Evolutionary conservation across 371 early-diverging fungal species (phyloP).

Genomic region (Mucor velutinosus): DNA sequence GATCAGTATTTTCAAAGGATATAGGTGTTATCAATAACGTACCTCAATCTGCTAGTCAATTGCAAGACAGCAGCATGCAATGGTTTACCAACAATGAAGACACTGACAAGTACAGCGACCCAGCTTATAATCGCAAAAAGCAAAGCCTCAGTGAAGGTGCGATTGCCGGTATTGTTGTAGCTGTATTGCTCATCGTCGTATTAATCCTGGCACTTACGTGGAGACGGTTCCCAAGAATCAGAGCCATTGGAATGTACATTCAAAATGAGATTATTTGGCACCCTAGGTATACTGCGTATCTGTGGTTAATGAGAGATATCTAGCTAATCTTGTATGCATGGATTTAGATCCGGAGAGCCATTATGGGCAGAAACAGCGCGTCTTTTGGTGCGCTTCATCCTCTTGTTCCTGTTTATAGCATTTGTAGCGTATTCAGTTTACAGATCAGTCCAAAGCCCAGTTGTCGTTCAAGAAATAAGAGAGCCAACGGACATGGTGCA

Average conservation of each 20-base stretch:
- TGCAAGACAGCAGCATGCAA: conserved; percentile 2
- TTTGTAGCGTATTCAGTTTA: conserved; percentile 12
- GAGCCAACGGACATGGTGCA: not conserved
- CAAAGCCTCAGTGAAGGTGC: conserved; percentile 12
- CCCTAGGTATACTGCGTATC: conserved; percentile 13
- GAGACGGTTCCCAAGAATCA: conserved; percentile 10
- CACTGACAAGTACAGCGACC: not conserved
- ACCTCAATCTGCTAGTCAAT: not conserved
- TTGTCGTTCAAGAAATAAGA: conserved; percentile 20
- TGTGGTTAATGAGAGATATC: not conserved
- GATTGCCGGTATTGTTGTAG: conserved; percentile 23
- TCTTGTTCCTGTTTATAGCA: conserved; percentile 14
- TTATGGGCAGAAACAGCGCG: conserved; percentile 38
- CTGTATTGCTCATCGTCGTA: not conserved
- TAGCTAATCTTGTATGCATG: too few relatives aligned
- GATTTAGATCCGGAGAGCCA: conserved; percentile 34
- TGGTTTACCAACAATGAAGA: conserved; percentile 2
- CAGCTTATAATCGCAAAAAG: not conserved
- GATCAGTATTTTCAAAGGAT: not conserved
- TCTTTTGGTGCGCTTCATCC: conserved; percentile 21
- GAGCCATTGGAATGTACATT: conserved; percentile 6
- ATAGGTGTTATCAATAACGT: conserved; percentile 21
- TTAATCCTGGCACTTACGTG: conserved; percentile 16
- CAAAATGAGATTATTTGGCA: conserved; percentile 35
- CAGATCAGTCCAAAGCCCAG: conserved; percentile 15